Evolutionary conservation across 257 asterid genomes (phyloP).

Genomic region (Plantago elongata): DNA sequence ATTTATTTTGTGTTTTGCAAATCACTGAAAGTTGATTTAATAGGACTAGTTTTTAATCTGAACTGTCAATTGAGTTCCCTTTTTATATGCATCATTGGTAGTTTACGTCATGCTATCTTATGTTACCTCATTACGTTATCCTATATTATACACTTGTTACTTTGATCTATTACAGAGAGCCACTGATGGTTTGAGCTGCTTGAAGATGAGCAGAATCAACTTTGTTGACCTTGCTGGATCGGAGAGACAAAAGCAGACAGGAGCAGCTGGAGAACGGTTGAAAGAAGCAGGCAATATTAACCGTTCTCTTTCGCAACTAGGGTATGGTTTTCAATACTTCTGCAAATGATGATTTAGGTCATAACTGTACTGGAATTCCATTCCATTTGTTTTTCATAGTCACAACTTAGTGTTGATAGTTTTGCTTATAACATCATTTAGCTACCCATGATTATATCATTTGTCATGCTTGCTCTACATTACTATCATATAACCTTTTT

Average conservation of each 20-base stretch:
- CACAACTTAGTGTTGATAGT: neutral
- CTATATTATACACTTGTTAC: conserved; percentile 15
- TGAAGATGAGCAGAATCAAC: conserved; percentile 86
- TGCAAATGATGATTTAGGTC: conserved; percentile 5
- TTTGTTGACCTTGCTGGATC: conserved; percentile 99
- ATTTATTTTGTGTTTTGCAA: conserved; percentile 1
- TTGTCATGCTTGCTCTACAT: neutral
- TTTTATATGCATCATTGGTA: no score
- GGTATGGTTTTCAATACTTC: conserved; percentile 42
- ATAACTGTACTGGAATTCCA: conserved; percentile 1
- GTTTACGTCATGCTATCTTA: neutral
- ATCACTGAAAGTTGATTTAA: conserved; percentile 13
- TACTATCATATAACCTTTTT: conserved; percentile 2
- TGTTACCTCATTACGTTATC: conserved; percentile 16
- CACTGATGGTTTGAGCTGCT: conserved; percentile 76
- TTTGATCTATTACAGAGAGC: conserved; percentile 50
- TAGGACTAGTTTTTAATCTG: neutral
- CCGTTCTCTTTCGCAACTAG: conserved; percentile 96
- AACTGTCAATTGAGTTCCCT: neutral
- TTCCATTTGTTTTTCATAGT: conserved; percentile 2
- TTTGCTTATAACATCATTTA: conserved; percentile 1
- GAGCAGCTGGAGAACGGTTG: conserved; percentile 99
- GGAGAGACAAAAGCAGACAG: conserved; percentile 95
- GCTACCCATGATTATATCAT: conserved; percentile 11
- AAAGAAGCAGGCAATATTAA: conserved; percentile 98